Evolutionary conservation across 1,139 yeast genomes (phyloP), one percentile per base, ranked within the genome.

Genomic region (Groenewaldozyma auringiensis): DNA sequence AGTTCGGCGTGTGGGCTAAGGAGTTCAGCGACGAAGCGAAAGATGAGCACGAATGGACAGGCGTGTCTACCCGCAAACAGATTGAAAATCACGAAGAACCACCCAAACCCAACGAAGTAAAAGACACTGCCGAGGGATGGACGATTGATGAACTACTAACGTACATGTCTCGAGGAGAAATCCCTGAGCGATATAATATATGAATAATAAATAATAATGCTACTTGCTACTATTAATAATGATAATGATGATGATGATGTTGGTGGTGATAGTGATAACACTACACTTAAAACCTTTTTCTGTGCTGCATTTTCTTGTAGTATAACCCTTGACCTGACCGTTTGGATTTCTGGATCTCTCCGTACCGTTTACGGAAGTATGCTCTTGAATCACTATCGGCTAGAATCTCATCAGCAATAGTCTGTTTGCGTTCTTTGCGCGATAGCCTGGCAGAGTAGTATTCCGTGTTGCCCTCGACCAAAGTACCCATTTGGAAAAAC

Each of bases 401-500:
- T 67, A 92, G 70, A 44, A 92, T 72, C 61, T 89, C 95, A 50
- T 85, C 94, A 40, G 89, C 82, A 56, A 92, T 73, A 1, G 89
- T 83, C 49, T 71, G 72, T 52, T 89, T 88, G 54, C 95, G 77
- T 55, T 84, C 81, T 59, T 78, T 82, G 54, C 79, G 78, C 43
- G 77, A 72, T 56, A 88, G 60, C 53, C 94, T 72, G n/a, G 83
- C 71, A 36, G 85, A 78, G 66, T 72, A 84, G 62, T 74, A 86
- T 61, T 88, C 96, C 1, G 86, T 75, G 52, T 82, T 79, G 40
- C 89, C 94, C 57, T 84, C 94, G 18, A 89, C 66, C 33, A 92
- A 77, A 0, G 96, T 88, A 11, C 98, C 98, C 60, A 85, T 76
- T 52, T 89, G 94, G 64, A 92, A 88, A 53, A 72, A 78, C 59